A percentile compares a stretch with the other conserved stretches of the same genome.
These are phyloP conservation scores for Epichloe festucae DNA, from an alignment of 2,329 filamentous ascomycete genomes.

Conservation along the genomic window DNA sequence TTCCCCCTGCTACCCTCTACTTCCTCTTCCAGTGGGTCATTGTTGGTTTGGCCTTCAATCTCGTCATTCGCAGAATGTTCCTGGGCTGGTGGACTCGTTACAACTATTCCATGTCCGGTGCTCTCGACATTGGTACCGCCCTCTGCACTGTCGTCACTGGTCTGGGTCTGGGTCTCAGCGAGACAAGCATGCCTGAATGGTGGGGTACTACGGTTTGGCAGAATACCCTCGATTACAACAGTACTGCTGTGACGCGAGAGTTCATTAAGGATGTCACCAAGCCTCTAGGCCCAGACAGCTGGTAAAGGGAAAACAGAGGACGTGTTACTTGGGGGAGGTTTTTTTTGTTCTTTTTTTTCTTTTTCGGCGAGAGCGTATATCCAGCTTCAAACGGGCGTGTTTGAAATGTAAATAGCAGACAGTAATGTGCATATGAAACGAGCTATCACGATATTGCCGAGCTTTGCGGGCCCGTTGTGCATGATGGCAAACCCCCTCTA, in stretches of 20 bases:
- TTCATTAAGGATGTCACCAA: slow-evolving; percentile 14
- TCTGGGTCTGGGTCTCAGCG: slow-evolving; percentile 33
- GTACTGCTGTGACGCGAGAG: slow-evolving; percentile 15
- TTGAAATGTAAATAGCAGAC: neutral
- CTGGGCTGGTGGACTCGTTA: slow-evolving; percentile 44
- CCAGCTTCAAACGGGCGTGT: neutral
- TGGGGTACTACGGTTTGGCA: slow-evolving; percentile 25
- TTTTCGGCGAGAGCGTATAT: neutral
- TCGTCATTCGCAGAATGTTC: slow-evolving; percentile 33
- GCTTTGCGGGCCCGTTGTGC: too few relatives aligned
- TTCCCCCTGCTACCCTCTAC: slow-evolving; percentile 43
- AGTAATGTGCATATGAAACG: neutral
- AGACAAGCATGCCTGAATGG: slow-evolving; percentile 33
- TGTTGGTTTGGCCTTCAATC: slow-evolving; percentile 43
- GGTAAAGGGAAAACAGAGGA: slow-evolving; percentile 9
- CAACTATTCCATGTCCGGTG: slow-evolving; percentile 47
- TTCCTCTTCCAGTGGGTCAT: slow-evolving; percentile 42
- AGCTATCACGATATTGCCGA: neutral
- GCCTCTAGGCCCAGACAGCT: slow-evolving; percentile 16
- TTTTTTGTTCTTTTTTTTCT: neutral
- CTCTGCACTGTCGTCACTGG: slow-evolving; percentile 41
- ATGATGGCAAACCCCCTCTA: too few relatives aligned
- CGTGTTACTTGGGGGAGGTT: neutral
- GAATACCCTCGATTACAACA: slow-evolving; percentile 19
- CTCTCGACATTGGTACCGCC: slow-evolving; percentile 44